phyloP scores from a whole-genome alignment of 1,284 basidiomycete species.

The Leccinum holopus region DNA sequence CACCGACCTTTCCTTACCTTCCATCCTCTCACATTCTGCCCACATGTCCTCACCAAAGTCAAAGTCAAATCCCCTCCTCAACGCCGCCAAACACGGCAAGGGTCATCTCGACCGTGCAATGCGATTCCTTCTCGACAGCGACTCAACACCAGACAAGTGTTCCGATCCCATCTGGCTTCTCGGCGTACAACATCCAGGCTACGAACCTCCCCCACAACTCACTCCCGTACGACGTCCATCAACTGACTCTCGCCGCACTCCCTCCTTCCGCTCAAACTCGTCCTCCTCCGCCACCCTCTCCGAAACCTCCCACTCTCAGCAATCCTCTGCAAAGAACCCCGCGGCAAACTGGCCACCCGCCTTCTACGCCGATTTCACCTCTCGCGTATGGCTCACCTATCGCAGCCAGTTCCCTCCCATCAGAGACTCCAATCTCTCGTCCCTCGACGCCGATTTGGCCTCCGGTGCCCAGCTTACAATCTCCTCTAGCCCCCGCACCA shows the following conservation, averaged over 20 bases:
- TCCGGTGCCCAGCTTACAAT: conserved; percentile 23
- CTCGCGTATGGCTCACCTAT: conserved; percentile 89
- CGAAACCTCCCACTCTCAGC: conserved; percentile 41
- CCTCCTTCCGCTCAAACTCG: conserved; percentile 32
- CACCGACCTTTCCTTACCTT: conserved; percentile 66
- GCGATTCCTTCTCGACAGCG: conserved; percentile 81
- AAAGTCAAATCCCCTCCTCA: conserved; percentile 52
- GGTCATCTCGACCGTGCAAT: conserved; percentile 77
- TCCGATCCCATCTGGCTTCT: conserved; percentile 82
- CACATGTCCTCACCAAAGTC: conserved; percentile 43
- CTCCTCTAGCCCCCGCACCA: conserved; percentile 37
- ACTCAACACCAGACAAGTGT: conserved; percentile 78
- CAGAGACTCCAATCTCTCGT: conserved; percentile 60
- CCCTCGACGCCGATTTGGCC: conserved; percentile 42
- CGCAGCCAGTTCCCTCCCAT: conserved; percentile 88
- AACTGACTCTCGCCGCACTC: conserved; percentile 20
- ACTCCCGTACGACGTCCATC: conserved; percentile 28
- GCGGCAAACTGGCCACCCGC: conserved; percentile 68
- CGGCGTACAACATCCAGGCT: conserved; percentile 75
- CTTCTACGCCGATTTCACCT: conserved; percentile 90
- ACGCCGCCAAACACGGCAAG: conserved; percentile 69
- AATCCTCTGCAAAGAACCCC: conserved; percentile 42
- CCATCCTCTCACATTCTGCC: conserved; percentile 50
- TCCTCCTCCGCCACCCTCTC: conserved; percentile 43
- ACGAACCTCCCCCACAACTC: conserved; percentile 52